These are phyloP conservation scores for Myrmaecium sp. DNA, from an alignment of 2,329 filamentous ascomycete genomes.

Conservation along the genomic window DNA sequence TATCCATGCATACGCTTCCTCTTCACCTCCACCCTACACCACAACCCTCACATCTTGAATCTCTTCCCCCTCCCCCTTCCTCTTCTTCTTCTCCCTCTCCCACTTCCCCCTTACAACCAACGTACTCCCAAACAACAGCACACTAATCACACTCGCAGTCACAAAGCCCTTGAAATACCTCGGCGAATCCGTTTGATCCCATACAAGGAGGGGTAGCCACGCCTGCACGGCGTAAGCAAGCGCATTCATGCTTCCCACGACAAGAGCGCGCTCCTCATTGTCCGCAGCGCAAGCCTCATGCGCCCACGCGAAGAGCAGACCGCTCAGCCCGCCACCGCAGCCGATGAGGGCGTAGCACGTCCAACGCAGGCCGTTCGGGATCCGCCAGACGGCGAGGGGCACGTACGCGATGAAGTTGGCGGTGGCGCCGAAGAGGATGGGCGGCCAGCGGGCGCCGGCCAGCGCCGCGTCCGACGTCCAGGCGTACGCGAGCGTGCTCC, in stretches of 20 bases:
- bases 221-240: constrained; percentile 54
- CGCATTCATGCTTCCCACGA: constrained; percentile 50
- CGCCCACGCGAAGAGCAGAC: constrained; percentile 35
- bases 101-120: no score
- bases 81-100: no score
- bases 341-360: constrained; percentile 40
- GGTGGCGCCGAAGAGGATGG: constrained; percentile 38
- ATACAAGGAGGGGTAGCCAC: constrained; percentile 50
- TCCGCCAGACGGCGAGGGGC: constrained; percentile 32
- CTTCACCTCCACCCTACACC: no score
- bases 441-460: constrained; percentile 43
- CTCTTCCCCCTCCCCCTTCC: no score
- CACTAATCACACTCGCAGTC: constrained; percentile 34
- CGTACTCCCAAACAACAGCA: constrained; percentile 28
- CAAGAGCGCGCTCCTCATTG: constrained; percentile 49
- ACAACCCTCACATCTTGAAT: no score
- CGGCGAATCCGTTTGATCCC: constrained; percentile 47
- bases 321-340: constrained; percentile 29
- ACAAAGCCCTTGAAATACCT: constrained; percentile 44
- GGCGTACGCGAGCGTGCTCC: constrained; percentile 45
- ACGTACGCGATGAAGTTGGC: constrained; percentile 22
- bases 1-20: no score
- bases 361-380: constrained; percentile 43
- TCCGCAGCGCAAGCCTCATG: constrained; percentile 38
- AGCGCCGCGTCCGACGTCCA: constrained; percentile 49